These are phyloP conservation scores for Candida hispaniensis DNA, from an alignment of 805 yeast species.

Conservation along the genomic window DNA sequence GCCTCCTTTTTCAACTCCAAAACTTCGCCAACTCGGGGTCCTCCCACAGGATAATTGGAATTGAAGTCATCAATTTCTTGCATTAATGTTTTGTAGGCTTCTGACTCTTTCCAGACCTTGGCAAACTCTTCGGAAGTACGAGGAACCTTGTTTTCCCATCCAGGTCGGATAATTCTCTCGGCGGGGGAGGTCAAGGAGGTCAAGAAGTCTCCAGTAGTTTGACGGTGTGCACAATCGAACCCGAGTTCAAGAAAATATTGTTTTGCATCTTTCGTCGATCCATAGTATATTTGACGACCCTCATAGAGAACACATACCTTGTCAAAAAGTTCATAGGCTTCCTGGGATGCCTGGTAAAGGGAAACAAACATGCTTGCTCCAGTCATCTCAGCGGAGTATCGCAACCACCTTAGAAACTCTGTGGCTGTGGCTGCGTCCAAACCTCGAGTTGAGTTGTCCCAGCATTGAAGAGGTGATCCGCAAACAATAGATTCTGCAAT, in stretches of 20 bases:
- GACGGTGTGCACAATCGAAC: constrained; percentile 44
- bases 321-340: constrained; percentile 44
- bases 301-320: constrained; percentile 44
- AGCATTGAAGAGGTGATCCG: constrained; percentile 42
- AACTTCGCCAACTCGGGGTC: constrained; percentile 23
- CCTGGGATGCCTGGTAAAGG: constrained; percentile 49
- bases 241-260: constrained; percentile 45
- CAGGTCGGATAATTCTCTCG: constrained; percentile 37
- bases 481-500: constrained; percentile 41
- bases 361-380: constrained; percentile 50
- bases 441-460: constrained; percentile 66
- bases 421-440: constrained; percentile 61
- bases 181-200: constrained; percentile 45
- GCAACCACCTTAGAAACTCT: constrained; percentile 49
- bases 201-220: constrained; percentile 49
- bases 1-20: constrained; percentile 24
- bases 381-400: constrained; percentile 41
- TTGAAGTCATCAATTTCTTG: constrained; percentile 35
- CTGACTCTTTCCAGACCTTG: constrained; percentile 40
- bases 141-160: constrained; percentile 42
- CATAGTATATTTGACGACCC: constrained; percentile 47
- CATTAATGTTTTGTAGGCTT: constrained; percentile 33
- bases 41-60: constrained; percentile 21
- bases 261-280: constrained; percentile 38
- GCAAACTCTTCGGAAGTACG: constrained; percentile 43